Base-by-base conservation (phyloP, 257 asterid genomes). In the Lavandula angustifolia region DNA sequence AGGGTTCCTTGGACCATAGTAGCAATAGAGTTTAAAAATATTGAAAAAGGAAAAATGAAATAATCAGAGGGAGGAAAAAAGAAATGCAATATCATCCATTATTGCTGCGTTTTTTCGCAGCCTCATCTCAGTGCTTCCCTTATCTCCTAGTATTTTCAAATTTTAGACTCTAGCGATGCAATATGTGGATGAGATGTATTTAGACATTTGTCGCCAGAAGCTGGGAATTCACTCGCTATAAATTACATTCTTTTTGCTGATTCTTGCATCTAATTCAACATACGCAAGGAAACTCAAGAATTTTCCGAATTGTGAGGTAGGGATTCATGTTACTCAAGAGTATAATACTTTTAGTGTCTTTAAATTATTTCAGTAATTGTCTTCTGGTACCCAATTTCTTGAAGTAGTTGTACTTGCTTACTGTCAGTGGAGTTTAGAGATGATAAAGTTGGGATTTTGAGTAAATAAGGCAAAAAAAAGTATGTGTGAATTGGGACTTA, bases 181-280 rank as follows among this genome's bases (percentile, higher is more conserved):
- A 62, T 35, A 32, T 68, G 79, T 74, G 71, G 79, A 68, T 68
- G 56, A 62, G 68, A 68, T 62, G 42, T 32, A 38, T 34, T 40
- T 27, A 3, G 6, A 34, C 16, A 31, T 11, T 47, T 37, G 43
- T 61, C 37, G 47, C 51, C 3, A 29, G 54, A 69, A 50, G 52
- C 11, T 49, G 53, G 54, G 13, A 33, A 7, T 74, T 57, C 59
- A 51, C 40, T 9, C 65, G 17, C 60, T 62, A 44, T 60, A 66
- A 37, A 68, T 64, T 9, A 13, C 17, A 40, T 12, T 9, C 40
- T 44, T 31, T 60, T 49, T 37, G 66, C 62, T 42, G 13, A 37
- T 47, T 53, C 50, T 50, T 59, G 17, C 59, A 47, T 29, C 38
- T 43, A 29, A 47, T 8, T 50, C 49, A 61, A 52, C 18, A 33